Base-by-base conservation (phyloP, 202 grass and related monocot species). In the Panicum hallii region DNA sequence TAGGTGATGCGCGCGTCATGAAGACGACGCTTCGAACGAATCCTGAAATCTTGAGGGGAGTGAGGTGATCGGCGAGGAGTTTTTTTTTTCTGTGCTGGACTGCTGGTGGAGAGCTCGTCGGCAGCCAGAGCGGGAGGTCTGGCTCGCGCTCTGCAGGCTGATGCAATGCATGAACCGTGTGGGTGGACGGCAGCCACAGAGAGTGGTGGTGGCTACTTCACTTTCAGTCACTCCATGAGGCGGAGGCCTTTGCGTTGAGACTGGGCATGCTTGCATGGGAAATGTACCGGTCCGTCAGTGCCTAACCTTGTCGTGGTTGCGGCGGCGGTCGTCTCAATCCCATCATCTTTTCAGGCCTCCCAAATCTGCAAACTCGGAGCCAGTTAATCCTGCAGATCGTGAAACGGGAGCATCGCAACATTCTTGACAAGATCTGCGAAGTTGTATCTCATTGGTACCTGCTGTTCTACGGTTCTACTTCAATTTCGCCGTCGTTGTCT, bases 1-100 rank as follows among this genome's bases (percentile, higher is more conserved):
- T 32, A 72, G 69, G 45, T 75, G 84, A 69, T 19, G 80, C 63
- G 16, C 53, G 17, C 68, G 85, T 87, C 75, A 80, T 40, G 61
- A 83, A 69, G 26, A 79, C 38, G 74, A 90, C 83, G 5, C 72
- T 43, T 61, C 22, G 48, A 66, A 52, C 74, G 7, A 76, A 82
- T 69, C 70, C 53, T 76, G 7, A 76, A 71, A 57, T 58, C 53
- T 76, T 17, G 11, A 58, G 50, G 10, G 41, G 38, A 14, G 54
- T n/a, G 12, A 52, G 64, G 79, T 30, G 70, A 87, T 57, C 32
- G 5, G 11, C 19, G 5, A 4, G 20, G 41, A 56, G 28, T 40
- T 76, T 36, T 70, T 34, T 26, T 26, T 26, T 26, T 26, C 26
- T 26, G 26, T 26, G 26, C 26, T 26, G 26, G 26, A 26, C 26